These are phyloP conservation scores for Phytophthora nicotianae DNA, from an alignment of 352 stramenopile species.

Conservation along the genomic window DNA sequence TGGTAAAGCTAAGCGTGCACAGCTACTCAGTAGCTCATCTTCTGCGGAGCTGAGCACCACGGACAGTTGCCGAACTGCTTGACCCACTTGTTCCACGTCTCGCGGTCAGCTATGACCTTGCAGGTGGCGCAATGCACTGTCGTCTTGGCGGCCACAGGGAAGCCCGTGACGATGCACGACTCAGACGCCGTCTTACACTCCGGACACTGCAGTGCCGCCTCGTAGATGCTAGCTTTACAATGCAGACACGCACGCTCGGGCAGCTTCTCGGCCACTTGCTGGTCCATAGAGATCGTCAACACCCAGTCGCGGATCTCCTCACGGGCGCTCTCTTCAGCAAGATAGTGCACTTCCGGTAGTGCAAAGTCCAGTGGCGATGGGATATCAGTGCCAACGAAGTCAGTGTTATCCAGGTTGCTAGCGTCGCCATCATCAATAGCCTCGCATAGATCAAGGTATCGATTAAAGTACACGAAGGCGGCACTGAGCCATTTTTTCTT, in stretches of 20 bases:
- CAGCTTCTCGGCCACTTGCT: conserved; percentile 92
- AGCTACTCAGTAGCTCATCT: conserved; percentile 76
- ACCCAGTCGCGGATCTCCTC: conserved; percentile 97
- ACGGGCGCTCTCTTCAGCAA: conserved; percentile 80
- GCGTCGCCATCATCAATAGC: conserved; percentile 92
- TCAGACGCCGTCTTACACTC: conserved; percentile 81
- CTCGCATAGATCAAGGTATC: conserved; percentile 94
- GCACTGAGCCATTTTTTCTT: conserved; percentile 92
- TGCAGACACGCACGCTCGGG: conserved; percentile 71
- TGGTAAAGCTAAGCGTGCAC: neutral
- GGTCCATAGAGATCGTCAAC: conserved; percentile 94
- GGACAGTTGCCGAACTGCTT: conserved; percentile 86
- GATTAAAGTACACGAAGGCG: conserved; percentile 95
- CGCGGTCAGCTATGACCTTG: conserved; percentile 84
- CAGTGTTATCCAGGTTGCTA: conserved; percentile 91
- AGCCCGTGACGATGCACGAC: conserved; percentile 92
- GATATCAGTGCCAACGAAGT: conserved; percentile 94
- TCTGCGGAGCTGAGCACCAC: conserved; percentile 83
- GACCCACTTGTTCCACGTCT: conserved; percentile 91
- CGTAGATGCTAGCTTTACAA: conserved; percentile 90
- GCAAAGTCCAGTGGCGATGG: conserved; percentile 81
- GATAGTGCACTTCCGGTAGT: conserved; percentile 76
- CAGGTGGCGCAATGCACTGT: conserved; percentile 90
- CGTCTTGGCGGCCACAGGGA: conserved; percentile 85
- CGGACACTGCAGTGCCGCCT: conserved; percentile 74